A percentile compares a stretch with the other conserved stretches of the same genome.
phyloP scores from a whole-genome alignment of 2,329 filamentous ascomycete species.

The Colletotrichum navitas region DNA sequence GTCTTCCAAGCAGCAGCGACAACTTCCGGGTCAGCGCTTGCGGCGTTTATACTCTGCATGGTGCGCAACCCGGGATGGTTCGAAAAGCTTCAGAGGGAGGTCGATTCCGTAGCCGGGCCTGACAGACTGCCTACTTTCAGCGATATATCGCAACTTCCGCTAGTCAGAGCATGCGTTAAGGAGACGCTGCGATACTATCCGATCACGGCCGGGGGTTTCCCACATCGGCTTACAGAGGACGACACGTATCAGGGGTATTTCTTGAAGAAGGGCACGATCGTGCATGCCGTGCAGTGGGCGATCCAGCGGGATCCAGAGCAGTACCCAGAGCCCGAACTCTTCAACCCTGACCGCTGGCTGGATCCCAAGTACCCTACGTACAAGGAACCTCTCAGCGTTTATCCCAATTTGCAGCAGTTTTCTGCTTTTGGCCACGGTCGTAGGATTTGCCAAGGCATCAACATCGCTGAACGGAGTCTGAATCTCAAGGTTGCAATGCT shows the following conservation, averaged over 20 bases:
- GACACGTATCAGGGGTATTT: slow-evolving; percentile 66
- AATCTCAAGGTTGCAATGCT: slow-evolving; percentile 56
- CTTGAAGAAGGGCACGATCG: slow-evolving; percentile 63
- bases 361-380: slow-evolving; percentile 54
- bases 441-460: slow-evolving; percentile 59
- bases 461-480: slow-evolving; percentile 57
- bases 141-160: slow-evolving; percentile 54
- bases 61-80: slow-evolving; percentile 51
- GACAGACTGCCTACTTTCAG: slow-evolving; percentile 52
- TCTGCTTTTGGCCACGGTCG: slow-evolving; percentile 67
- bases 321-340: slow-evolving; percentile 55
- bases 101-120: slow-evolving; percentile 53
- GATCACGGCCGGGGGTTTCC: slow-evolving; percentile 58
- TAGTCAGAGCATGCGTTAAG: slow-evolving; percentile 54
- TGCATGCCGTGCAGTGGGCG: slow-evolving; percentile 65
- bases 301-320: slow-evolving; percentile 59
- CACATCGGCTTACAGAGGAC: slow-evolving; percentile 63
- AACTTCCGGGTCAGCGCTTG: slow-evolving; percentile 50
- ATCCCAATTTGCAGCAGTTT: slow-evolving; percentile 57
- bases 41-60: slow-evolving; percentile 48
- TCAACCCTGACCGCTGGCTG: slow-evolving; percentile 57
- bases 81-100: slow-evolving; percentile 53
- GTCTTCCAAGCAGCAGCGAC: slow-evolving; percentile 54
- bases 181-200: slow-evolving; percentile 65
- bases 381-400: slow-evolving; percentile 53